phyloP scores from a whole-genome alignment of 257 asterid species.

The Paulownia fortunei region DNA sequence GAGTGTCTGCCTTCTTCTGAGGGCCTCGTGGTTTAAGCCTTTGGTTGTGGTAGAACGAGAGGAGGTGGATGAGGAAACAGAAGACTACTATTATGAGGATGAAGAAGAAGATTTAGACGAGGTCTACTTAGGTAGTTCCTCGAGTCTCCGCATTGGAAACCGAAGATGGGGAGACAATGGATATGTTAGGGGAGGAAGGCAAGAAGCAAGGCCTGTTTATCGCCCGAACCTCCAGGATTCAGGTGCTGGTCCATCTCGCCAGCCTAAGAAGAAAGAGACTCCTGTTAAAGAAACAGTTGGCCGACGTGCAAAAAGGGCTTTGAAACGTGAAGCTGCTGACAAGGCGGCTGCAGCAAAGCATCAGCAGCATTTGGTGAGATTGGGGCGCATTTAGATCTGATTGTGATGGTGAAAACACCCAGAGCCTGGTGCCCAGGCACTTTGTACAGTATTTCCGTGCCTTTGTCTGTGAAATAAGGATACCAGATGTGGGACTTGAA shows the following conservation, averaged over 20 bases:
- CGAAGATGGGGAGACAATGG: constrained; percentile 96
- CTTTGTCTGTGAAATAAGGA: constrained; percentile 31
- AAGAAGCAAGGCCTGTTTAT: constrained; percentile 69
- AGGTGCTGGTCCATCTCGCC: constrained; percentile 66
- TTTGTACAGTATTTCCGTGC: constrained; percentile 34
- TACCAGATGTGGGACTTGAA: neutral
- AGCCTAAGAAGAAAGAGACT: constrained; percentile 45
- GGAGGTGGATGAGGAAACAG: constrained; percentile 58
- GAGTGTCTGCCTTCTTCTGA: constrained; percentile 79
- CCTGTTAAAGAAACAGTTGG: constrained; percentile 52
- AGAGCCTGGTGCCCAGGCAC: constrained; percentile 14
- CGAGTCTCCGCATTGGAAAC: constrained; percentile 76
- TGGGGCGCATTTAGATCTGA: constrained; percentile 52
- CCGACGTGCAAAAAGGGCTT: constrained; percentile 78
- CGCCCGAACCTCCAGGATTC: constrained; percentile 44
- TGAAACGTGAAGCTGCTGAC: constrained; percentile 86
- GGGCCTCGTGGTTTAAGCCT: constrained; percentile 77
- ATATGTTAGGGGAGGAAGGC: constrained; percentile 87
- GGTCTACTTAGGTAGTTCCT: constrained; percentile 56
- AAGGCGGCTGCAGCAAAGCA: constrained; percentile 85
- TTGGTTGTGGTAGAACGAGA: constrained; percentile 55
- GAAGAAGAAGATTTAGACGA: constrained; percentile 64
- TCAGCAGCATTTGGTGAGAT: constrained; percentile 67
- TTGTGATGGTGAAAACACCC: neutral
- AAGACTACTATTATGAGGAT: constrained; percentile 54